Evolutionary conservation across 1,284 basidiomycete genomes (phyloP).

Genomic region (Stygiomarasmius scandens): DNA sequence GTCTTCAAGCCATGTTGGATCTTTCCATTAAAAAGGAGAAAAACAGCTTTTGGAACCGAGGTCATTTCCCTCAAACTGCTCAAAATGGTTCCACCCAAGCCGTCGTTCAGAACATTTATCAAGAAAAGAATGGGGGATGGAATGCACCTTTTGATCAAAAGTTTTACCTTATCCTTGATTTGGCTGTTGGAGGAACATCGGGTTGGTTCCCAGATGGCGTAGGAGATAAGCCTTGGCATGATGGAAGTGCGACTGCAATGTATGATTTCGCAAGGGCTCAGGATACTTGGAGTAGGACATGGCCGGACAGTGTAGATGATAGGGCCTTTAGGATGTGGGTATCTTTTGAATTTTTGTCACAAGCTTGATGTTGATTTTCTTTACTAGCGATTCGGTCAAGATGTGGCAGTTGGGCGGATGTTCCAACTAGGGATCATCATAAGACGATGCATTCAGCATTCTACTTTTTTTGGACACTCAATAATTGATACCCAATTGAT

Average conservation of each 20-base stretch:
- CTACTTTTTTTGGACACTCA: too few relatives aligned
- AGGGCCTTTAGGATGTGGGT: slow-evolving; percentile 76
- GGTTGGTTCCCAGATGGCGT: slow-evolving; percentile 81
- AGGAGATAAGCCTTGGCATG: slow-evolving; percentile 80
- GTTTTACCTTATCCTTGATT: slow-evolving; percentile 78
- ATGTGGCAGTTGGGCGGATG: slow-evolving; percentile 51
- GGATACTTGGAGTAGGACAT: slow-evolving; percentile 68
- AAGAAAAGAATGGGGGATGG: slow-evolving; percentile 33
- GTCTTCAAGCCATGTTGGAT: slow-evolving; percentile 40
- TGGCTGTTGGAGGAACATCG: slow-evolving; percentile 79
- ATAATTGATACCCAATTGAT: too few relatives aligned
- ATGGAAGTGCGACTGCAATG: slow-evolving; percentile 65
- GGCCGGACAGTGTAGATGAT: slow-evolving; percentile 61
- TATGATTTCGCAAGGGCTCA: slow-evolving; percentile 68
- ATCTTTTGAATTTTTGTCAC: slow-evolving; percentile 9
- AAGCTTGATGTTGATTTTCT: slow-evolving; percentile 7
- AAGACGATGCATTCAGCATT: too few relatives aligned
- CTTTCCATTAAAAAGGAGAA: slow-evolving; percentile 52
- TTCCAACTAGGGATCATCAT: too few relatives aligned
- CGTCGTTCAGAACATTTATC: slow-evolving; percentile 61
- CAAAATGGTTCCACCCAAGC: slow-evolving; percentile 64
- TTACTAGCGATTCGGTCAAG: slow-evolving; percentile 57
- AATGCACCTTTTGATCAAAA: slow-evolving; percentile 84
- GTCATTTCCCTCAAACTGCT: slow-evolving; percentile 66
- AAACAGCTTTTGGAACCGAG: slow-evolving; percentile 47